Conservation (phyloP, 2,329 filamentous ascomycete genomes). For the Chrysoporthe cubensis region DNA sequence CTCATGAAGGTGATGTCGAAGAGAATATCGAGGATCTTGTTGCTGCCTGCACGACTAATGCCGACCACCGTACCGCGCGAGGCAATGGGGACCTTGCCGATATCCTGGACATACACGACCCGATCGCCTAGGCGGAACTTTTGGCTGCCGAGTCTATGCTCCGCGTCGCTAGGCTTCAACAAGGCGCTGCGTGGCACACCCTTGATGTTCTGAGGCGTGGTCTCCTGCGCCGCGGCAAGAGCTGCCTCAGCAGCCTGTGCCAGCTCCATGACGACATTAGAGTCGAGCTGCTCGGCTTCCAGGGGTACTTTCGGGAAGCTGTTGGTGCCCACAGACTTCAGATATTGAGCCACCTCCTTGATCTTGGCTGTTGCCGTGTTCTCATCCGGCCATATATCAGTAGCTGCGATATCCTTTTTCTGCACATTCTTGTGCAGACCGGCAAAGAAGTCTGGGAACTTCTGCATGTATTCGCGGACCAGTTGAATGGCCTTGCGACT, state of each 20-base stretch:
- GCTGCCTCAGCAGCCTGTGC: conserved; percentile 73
- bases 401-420: conserved; percentile 81
- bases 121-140: conserved; percentile 84
- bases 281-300: conserved; percentile 95
- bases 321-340: conserved; percentile 89
- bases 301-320: conserved; percentile 94
- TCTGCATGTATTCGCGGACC: conserved; percentile 86
- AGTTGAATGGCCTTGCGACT: conserved; percentile 81
- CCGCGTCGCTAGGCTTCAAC: conserved; percentile 93
- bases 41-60: conserved; percentile 83
- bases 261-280: conserved; percentile 80
- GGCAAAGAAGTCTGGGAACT: conserved; percentile 93
- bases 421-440: conserved; percentile 85
- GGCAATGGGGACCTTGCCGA: conserved; percentile 92
- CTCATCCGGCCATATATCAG: conserved; percentile 79
- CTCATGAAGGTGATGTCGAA: conserved; percentile 98
- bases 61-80: conserved; percentile 93
- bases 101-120: conserved; percentile 88
- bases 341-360: conserved; percentile 92
- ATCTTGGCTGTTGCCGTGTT: conserved; percentile 74
- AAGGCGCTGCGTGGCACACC: conserved; percentile 85
- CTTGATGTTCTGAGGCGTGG: conserved; percentile 50
- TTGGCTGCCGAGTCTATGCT: conserved; percentile 87
- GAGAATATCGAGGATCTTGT: conserved; percentile 83
- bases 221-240: conserved; percentile 39